Base-by-base conservation (phyloP, 2,329 filamentous ascomycete genomes). In the Fusarium austroafricanum region DNA sequence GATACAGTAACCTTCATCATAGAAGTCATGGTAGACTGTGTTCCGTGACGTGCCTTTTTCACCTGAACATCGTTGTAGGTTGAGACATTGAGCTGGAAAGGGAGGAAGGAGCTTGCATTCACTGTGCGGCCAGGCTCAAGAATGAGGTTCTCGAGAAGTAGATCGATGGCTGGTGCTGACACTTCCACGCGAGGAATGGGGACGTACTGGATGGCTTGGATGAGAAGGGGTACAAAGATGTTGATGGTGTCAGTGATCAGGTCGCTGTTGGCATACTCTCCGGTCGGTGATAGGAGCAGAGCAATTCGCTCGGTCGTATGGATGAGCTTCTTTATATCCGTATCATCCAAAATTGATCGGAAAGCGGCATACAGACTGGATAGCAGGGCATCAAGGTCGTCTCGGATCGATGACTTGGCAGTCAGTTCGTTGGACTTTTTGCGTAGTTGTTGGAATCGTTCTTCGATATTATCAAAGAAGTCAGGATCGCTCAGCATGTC, bases 101-200 rank as follows among this genome's bases (percentile, higher is more conserved):
- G 95, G 2, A 98, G 84, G 82, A 98, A 98, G 0, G 94, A 97
- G 5, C 91, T 93, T 65, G 90, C 83, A 76, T 97, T 95, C 72
- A 97, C 85, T 0, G 93, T 96, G 58, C 85, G 85, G 9, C 95
- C 95, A 0, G 95, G 95, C 75, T 97, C 93, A 31, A 98, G 84
- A 61, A 98, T 91, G 31, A 98, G 83, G 68, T 97, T 97, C 75
- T 98, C 95, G 4, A 98, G 82, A 2, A 98, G 82, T 7, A 98
- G 86, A 72, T 97, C 94, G 55, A 97, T 84, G 33, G 92, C 89
- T 0, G 94, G 94, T 5, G 90, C 91, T 1, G 92, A 91, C 7
- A 97, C 83, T 77, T 97, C 95, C n/a, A 97, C 79, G 6, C 95
- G 90, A 1, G 94, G 94, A 52, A 98, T 96, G 0, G 95, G 95